A percentile compares a stretch with the other conserved stretches of the same genome.
Conservation (phyloP, 805 yeast species). For the Spathaspora passalidarum region DNA sequence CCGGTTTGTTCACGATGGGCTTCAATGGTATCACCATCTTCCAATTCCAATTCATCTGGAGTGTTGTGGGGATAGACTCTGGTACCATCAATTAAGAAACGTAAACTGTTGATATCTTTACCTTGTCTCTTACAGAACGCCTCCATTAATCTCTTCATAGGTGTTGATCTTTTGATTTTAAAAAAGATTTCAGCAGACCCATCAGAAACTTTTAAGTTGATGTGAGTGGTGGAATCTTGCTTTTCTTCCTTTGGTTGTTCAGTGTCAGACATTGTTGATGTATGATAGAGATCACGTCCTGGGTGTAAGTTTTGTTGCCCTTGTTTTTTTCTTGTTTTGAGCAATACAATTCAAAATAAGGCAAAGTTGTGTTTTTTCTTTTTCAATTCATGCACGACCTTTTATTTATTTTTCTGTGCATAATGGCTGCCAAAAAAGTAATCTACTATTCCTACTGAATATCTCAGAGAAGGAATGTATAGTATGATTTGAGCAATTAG, state of each 20-base stretch:
- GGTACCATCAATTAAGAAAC: constrained; percentile 92
- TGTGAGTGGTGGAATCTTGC: constrained; percentile 57
- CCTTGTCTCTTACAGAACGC: constrained; percentile 98
- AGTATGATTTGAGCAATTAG: too few species aligned
- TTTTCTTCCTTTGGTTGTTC: constrained; percentile 44
- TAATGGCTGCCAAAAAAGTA: neutral
- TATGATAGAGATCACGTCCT: neutral
- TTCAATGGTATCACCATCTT: constrained; percentile 94
- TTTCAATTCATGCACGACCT: neutral
- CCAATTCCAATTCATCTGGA: constrained; percentile 89
- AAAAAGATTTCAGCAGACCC: constrained; percentile 92
- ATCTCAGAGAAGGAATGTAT: too few species aligned
- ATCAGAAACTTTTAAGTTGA: constrained; percentile 91
- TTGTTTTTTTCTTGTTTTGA: neutral
- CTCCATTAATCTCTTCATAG: constrained; percentile 91
- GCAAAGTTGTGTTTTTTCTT: neutral
- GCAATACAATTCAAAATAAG: neutral
- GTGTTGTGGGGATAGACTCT: constrained; percentile 86
- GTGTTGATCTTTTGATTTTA: constrained; percentile 91
- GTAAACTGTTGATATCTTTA: constrained; percentile 72
- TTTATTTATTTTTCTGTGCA: neutral
- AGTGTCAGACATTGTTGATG: constrained; percentile 18
- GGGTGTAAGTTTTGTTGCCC: neutral
- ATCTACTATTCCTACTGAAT: neutral
- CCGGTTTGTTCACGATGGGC: constrained; percentile 96